Evolutionary conservation across 2,329 filamentous ascomycete species (phyloP).

Genomic region (Calonectria crousiana): DNA sequence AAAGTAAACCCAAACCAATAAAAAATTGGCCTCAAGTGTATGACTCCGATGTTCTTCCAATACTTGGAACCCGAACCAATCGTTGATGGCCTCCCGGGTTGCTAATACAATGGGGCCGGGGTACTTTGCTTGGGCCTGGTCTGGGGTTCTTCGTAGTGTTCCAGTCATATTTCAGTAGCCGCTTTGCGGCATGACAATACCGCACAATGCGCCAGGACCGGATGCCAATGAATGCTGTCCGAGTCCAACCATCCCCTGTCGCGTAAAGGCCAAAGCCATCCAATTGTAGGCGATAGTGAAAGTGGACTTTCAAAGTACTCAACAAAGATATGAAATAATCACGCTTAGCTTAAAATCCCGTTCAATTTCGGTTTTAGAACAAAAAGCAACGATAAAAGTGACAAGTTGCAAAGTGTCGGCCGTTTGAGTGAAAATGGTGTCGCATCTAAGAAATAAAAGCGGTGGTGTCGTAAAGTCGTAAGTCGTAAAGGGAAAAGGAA

Average conservation of each 20-base stretch:
- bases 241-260: slow-evolving; percentile 1
- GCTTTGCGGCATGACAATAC: neutral
- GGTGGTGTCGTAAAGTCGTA: slow-evolving; percentile 43
- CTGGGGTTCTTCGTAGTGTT: neutral
- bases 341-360: slow-evolving; percentile 12
- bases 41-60: neutral
- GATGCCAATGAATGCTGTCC: neutral
- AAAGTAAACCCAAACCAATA: neutral
- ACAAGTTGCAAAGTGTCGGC: slow-evolving; percentile 28
- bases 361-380: slow-evolving; percentile 25
- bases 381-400: slow-evolving; percentile 12
- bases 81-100: neutral
- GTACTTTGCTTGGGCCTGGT: neutral
- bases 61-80: slow-evolving; percentile 1
- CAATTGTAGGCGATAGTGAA: neutral
- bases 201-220: neutral
- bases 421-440: slow-evolving; percentile 33
- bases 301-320: neutral
- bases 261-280: neutral
- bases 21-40: slow-evolving; percentile 3
- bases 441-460: slow-evolving; percentile 40
- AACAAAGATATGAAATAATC: slow-evolving; percentile 4
- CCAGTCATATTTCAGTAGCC: neutral
- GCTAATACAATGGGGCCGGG: neutral
- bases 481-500: slow-evolving; percentile 35